These are phyloP conservation scores for Tricholoma terreum DNA, from an alignment of 768 basidiomycete species.

Conservation along the genomic window DNA sequence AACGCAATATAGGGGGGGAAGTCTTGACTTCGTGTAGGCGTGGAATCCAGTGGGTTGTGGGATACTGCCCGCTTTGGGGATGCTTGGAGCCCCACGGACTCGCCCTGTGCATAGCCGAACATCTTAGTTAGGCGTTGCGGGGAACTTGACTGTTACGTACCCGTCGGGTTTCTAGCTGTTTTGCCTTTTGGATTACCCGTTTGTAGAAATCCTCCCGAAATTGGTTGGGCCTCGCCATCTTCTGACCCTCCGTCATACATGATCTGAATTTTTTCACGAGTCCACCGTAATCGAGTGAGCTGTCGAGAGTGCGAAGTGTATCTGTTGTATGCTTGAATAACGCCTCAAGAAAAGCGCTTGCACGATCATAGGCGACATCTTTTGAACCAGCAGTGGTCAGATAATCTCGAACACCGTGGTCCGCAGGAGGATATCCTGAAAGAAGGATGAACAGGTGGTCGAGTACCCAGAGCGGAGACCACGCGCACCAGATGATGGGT, in stretches of 20 bases:
- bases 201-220: neutral
- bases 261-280: neutral
- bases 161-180: neutral
- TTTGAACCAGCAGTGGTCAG: neutral
- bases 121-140: neutral
- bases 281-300: neutral
- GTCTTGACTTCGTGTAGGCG: neutral
- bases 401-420: neutral
- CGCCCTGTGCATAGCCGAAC: neutral
- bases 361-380: neutral
- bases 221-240: neutral
- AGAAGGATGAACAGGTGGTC: no score
- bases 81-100: neutral
- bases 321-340: neutral
- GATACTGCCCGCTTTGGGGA: neutral
- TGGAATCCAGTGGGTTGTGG: neutral
- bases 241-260: constrained; percentile 1
- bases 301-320: neutral
- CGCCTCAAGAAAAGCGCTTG: neutral
- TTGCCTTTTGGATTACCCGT: neutral
- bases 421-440: neutral
- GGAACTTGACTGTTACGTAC: neutral
- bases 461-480: no score
- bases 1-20: neutral
- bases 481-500: no score